These are phyloP conservation scores for Thraustochytrium striatum DNA, from an alignment of 352 stramenopile genomes.

Conservation along the genomic window DNA sequence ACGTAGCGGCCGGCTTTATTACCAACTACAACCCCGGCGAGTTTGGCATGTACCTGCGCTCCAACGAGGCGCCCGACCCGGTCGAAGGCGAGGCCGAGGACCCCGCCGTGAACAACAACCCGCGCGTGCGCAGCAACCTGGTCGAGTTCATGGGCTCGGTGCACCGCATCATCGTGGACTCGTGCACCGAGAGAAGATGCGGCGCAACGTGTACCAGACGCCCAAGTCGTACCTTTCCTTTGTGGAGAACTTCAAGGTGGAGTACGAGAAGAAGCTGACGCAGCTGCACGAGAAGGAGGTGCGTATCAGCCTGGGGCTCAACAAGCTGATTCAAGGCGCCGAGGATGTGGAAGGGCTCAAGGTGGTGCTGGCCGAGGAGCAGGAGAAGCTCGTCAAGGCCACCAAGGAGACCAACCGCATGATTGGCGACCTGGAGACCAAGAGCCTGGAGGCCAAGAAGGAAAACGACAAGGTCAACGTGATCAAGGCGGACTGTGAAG, in stretches of 20 bases:
- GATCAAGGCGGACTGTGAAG: slow-evolving; percentile 94
- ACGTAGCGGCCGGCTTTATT: slow-evolving; percentile 92
- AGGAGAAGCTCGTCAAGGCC: slow-evolving; percentile 92
- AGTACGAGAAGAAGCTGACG: slow-evolving; percentile 79
- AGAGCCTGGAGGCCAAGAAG: slow-evolving; percentile 89
- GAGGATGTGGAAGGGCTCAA: slow-evolving; percentile 96
- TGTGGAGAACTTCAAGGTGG: slow-evolving; percentile 94
- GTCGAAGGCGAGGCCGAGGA: not conserved
- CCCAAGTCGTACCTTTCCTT: slow-evolving; percentile 97
- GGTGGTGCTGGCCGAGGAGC: slow-evolving; percentile 88
- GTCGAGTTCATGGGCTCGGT: slow-evolving; percentile 98
- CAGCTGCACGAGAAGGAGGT: slow-evolving; percentile 91
- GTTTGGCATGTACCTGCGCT: slow-evolving; percentile 59
- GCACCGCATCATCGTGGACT: slow-evolving; percentile 91
- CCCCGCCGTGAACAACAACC: slow-evolving; percentile 56
- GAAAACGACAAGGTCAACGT: slow-evolving; percentile 90
- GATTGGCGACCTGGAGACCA: slow-evolving; percentile 90
- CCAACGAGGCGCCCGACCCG: slow-evolving; percentile 52
- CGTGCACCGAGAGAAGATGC: slow-evolving; percentile 96
- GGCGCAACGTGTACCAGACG: slow-evolving; percentile 93
- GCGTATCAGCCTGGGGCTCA: slow-evolving; percentile 89
- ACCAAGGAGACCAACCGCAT: slow-evolving; percentile 95
- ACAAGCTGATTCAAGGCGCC: slow-evolving; percentile 94
- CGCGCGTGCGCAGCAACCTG: slow-evolving; percentile 70
- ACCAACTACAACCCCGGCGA: slow-evolving; percentile 4